A percentile compares a stretch with the other conserved stretches of the same genome.
These are phyloP conservation scores for Durio zibethinus DNA, from an alignment of 345 rosid species.

Conservation along the genomic window DNA sequence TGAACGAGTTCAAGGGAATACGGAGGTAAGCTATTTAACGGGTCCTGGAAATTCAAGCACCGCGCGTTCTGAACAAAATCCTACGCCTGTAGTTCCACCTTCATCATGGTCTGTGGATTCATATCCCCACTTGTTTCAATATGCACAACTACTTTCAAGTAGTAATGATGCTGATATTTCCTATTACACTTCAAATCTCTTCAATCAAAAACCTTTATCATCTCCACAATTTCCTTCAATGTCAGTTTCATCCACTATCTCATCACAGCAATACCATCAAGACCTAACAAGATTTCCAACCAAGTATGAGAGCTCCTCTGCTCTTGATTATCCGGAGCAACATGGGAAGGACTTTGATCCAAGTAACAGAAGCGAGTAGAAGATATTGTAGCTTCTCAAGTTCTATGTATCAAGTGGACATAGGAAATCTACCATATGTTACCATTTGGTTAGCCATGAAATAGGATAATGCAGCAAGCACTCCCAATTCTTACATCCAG, in stretches of 20 bases:
- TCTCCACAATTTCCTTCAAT: not conserved
- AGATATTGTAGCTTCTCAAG: not conserved
- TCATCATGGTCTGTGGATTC: constrained; percentile 25
- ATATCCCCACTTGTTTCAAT: constrained; percentile 66
- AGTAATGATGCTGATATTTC: constrained; percentile 55
- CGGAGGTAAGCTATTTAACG: constrained; percentile 24
- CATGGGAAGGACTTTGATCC: constrained; percentile 27
- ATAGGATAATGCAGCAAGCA: not conserved
- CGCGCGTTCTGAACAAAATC: constrained; percentile 12
- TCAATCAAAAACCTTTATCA: constrained; percentile 26
- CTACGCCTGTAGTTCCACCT: constrained; percentile 17
- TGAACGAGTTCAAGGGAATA: constrained; percentile 57
- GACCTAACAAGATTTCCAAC: constrained; percentile 24
- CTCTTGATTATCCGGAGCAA: constrained; percentile 28
- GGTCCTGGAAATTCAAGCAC: not conserved
- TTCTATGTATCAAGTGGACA: not conserved
- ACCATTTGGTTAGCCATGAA: not conserved
- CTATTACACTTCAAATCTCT: constrained; percentile 55
- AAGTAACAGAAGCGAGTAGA: not conserved
- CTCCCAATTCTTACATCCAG: not conserved
- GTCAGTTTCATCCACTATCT: not conserved
- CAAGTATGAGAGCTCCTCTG: constrained; percentile 24
- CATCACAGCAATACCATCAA: not conserved
- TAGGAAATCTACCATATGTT: not conserved
- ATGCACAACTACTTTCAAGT: constrained; percentile 76